phyloP scores from a whole-genome alignment of 768 basidiomycete genomes.

The Crepidotus variabilis region DNA sequence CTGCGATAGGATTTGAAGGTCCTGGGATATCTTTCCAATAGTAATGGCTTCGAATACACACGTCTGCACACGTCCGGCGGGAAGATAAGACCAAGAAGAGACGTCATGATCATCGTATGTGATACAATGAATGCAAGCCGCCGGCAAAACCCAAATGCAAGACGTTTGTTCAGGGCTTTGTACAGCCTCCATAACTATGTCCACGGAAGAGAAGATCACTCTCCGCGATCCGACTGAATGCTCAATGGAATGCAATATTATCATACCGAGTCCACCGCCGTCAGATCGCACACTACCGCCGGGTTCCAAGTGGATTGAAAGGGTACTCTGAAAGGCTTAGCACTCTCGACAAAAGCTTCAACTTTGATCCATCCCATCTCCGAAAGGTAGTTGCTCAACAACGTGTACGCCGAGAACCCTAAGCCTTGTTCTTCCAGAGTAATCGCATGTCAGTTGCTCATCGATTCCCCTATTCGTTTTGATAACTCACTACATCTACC shows the following conservation, averaged over 20 bases:
- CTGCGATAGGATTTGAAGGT: slow-evolving; percentile 1
- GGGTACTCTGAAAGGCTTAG: not conserved
- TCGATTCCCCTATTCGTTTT: not conserved
- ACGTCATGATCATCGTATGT: not conserved
- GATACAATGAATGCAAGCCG: not conserved
- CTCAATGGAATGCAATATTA: not conserved
- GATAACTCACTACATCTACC: not conserved
- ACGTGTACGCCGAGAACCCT: not conserved
- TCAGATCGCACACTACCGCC: not conserved
- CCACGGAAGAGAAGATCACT: not conserved
- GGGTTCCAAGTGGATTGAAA: not conserved
- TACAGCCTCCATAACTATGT: not conserved
- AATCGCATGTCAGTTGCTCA: not conserved
- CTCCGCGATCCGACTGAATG: not conserved
- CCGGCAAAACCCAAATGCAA: not conserved
- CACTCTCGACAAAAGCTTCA: not conserved
- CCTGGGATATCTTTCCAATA: not conserved
- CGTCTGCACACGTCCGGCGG: not conserved
- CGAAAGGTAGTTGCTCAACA: not conserved
- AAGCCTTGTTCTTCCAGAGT: not conserved
- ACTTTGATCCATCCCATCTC: not conserved
- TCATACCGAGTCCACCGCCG: not conserved
- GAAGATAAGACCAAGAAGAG: not conserved
- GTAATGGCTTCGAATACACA: not conserved
- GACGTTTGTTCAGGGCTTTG: not conserved